Evolutionary conservation across 805 yeast genomes (phyloP).

Genomic region (Ogataea paradorogensis): DNA sequence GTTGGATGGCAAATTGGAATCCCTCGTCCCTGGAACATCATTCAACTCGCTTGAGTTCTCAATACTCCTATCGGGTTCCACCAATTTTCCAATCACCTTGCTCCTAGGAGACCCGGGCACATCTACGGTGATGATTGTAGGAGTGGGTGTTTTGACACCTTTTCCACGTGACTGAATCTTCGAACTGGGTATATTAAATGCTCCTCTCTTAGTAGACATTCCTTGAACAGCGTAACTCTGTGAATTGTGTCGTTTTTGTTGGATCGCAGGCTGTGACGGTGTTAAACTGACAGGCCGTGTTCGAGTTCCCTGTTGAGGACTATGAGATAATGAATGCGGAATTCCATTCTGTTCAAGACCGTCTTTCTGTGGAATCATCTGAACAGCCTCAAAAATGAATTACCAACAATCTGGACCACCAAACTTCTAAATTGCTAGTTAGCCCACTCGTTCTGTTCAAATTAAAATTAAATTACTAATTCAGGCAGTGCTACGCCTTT

Average conservation of each 20-base stretch:
- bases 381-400: not conserved
- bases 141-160: conserved; percentile 22
- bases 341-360: conserved; percentile 1
- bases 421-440: not conserved
- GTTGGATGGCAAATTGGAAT: conserved; percentile 24
- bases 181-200: conserved; percentile 2
- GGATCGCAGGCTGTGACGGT: conserved; percentile 23
- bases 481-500: conserved; percentile 4
- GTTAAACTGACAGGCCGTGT: conserved; percentile 16
- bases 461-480: conserved; percentile 1
- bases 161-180: conserved; percentile 7
- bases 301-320: conserved; percentile 5
- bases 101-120: conserved; percentile 27
- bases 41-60: conserved; percentile 27
- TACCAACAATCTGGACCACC: not conserved
- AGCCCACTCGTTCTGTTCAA: conserved; percentile 8
- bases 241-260: conserved; percentile 32
- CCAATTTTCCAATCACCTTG: conserved; percentile 17
- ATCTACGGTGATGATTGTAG: conserved; percentile 19
- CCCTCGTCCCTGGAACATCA: conserved; percentile 19
- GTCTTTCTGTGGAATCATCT: conserved; percentile 8
- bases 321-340: conserved; percentile 2
- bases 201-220: conserved; percentile 25
- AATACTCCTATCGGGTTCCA: conserved; percentile 26
- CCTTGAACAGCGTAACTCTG: conserved; percentile 26